Conservation (phyloP, 2,329 filamentous ascomycete genomes). For the Xylaria sp. region DNA sequence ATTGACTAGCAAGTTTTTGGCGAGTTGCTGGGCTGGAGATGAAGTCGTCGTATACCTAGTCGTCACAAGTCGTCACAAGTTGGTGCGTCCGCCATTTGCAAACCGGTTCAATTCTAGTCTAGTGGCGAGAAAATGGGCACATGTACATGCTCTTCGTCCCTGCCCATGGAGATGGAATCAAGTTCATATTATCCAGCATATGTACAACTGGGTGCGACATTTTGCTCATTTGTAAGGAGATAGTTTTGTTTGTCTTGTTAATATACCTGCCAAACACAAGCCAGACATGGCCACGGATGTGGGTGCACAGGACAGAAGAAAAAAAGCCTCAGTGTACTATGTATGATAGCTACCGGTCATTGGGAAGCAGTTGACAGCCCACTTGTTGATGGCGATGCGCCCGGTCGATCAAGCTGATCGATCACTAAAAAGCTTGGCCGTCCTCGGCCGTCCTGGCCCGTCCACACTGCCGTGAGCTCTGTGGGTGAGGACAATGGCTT, state of each 20-base stretch:
- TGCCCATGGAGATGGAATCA: not conserved
- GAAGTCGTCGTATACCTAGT: constrained; percentile 8
- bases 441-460: no score
- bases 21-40: constrained; percentile 1
- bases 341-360: not conserved
- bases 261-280: not conserved
- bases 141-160: constrained; percentile 1
- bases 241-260: not conserved
- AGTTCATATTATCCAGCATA: not conserved
- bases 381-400: constrained; percentile 7
- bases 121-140: not conserved
- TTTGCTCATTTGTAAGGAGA: not conserved
- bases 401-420: constrained; percentile 13
- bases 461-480: not conserved
- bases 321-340: not conserved
- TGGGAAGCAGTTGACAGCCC: not conserved
- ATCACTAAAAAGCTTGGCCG: constrained; percentile 11
- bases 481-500: constrained; percentile 11
- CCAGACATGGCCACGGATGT: not conserved
- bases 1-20: not conserved
- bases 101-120: not conserved
- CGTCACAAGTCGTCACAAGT: constrained; percentile 1
- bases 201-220: not conserved
- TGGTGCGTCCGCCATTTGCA: not conserved
- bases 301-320: not conserved